Evolutionary conservation across 140 eudicot genomes (phyloP).

Genomic region (Erigeron philadelphicus): DNA sequence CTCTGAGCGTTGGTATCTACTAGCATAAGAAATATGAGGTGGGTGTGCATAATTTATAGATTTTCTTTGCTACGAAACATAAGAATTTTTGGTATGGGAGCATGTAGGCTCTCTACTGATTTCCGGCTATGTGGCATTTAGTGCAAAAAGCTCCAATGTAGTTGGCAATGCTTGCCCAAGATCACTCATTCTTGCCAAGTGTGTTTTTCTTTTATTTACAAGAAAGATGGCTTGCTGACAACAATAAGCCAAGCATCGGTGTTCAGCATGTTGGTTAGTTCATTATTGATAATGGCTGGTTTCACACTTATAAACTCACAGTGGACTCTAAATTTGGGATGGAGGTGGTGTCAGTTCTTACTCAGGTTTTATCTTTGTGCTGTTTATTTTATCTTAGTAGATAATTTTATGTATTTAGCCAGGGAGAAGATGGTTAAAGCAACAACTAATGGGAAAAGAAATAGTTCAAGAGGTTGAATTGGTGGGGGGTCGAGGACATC

Average conservation of each 20-base stretch:
- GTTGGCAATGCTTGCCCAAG: background rate
- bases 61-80: background rate
- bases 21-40: background rate
- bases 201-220: background rate
- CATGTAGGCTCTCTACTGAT: background rate
- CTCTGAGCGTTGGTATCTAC: too few species aligned
- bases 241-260: constrained; percentile 8
- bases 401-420: constrained; percentile 51
- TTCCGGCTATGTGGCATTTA: background rate
- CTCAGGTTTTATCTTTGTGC: constrained; percentile 2
- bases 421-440: constrained; percentile 92
- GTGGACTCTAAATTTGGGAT: constrained; percentile 13
- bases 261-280: constrained; percentile 4
- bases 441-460: constrained; percentile 58
- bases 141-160: background rate
- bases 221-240: background rate
- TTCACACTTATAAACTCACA: constrained; percentile 8
- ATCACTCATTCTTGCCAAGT: background rate
- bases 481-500: constrained; percentile 73
- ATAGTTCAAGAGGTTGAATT: constrained; percentile 63
- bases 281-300: background rate
- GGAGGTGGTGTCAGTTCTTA: constrained; percentile 3
- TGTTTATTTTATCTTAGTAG: constrained; percentile 16
- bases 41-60: background rate
- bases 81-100: background rate